Base-by-base conservation (phyloP, 768 basidiomycete species). In the Lactifluus hygrophoroides region DNA sequence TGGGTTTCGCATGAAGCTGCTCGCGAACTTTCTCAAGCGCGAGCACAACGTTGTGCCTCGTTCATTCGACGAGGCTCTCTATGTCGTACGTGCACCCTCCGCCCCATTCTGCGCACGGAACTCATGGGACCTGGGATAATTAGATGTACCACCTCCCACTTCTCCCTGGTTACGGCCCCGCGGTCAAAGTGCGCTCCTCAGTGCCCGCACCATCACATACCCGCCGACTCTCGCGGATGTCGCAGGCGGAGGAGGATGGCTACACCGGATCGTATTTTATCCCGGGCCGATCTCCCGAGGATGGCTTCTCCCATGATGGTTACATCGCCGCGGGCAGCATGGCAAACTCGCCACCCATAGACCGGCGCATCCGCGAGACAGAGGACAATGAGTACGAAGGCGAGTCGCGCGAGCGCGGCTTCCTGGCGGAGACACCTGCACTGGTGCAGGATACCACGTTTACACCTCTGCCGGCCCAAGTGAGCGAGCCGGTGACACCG, bases 111-210 rank as follows among this genome's bases (percentile, higher is more conserved):
- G 14, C 45, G 16, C 17, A 28, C 19, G 28, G 7, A 8, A 17
- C 54, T 10, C 58, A 32, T 49, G 53, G 57, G 46, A 32, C 25
- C 5, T 34, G 30, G 19, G n/a, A 14, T n/a, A n/a, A 28, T n/a
- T 60, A 94, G 93, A 85, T 94, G 76, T 95, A 97, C 67, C 88
- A 91, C 68, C 77, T 95, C 0, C 94, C 94, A 2, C 76, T 97
- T 3, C 77, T 96, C 16, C 91, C 94, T 8, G 94, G 94, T 0
- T 97, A 97, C 66, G 87, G 88, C 0, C 87, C 88, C 1, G 81
- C 84, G 42, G 83, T 86, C 3, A 91, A 88, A 59, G 75, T 96
- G 27, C 86, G 94, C n/a, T 93, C 90, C 0, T 91, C 90, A 0
- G 83, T 78, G 3, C 80, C 85, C 76, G 61, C 82, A 3, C 77